These are phyloP conservation scores for Pichia inconspicua DNA, from an alignment of 1,139 yeast species.

Conservation along the genomic window DNA sequence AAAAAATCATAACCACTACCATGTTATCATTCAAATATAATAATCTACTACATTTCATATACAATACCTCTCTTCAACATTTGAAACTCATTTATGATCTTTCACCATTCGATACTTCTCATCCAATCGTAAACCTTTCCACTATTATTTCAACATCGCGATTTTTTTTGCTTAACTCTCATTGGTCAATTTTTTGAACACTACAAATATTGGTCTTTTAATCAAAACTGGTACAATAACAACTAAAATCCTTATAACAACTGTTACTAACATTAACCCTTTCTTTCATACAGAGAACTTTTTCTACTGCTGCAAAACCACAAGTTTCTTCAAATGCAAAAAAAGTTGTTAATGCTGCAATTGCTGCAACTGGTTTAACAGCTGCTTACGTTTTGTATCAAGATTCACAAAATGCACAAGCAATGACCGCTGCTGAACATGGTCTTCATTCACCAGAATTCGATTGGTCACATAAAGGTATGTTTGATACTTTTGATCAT, in stretches of 20 bases:
- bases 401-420: slow-evolving; percentile 77
- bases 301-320: slow-evolving; percentile 26
- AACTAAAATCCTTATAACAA: background rate
- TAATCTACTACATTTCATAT: too few species aligned
- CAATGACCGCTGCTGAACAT: slow-evolving; percentile 99
- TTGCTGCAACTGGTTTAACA: slow-evolving; percentile 60
- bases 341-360: slow-evolving; percentile 55
- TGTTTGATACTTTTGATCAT: slow-evolving; percentile 90
- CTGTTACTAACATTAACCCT: background rate
- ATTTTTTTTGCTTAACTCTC: background rate
- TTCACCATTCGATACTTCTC: background rate
- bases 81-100: too few species aligned
- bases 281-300: slow-evolving; percentile 21
- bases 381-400: slow-evolving; percentile 73
- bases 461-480: slow-evolving; percentile 92
- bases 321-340: slow-evolving; percentile 41
- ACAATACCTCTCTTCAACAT: too few species aligned
- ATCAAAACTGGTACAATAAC: too few species aligned
- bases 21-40: too few species aligned
- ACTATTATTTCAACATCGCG: background rate
- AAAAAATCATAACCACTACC: too few species aligned
- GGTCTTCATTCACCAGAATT: slow-evolving; percentile 93
- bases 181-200: background rate
- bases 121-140: background rate
- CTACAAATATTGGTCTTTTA: background rate